Conservation (phyloP, 148 eudicot genomes). For the Drosera capensis region DNA sequence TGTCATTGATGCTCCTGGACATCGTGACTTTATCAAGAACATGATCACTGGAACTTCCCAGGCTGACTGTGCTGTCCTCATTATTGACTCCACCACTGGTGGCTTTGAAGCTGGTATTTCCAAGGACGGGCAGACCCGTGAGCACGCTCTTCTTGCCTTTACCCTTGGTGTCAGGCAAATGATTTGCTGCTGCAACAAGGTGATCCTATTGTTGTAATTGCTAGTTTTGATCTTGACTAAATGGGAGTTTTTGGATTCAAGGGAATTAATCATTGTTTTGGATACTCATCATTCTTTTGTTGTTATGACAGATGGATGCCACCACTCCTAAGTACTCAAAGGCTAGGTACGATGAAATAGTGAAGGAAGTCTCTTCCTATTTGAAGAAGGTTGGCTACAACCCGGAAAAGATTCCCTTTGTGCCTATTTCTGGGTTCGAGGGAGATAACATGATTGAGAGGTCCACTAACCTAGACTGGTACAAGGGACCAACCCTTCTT, state of each 20-base stretch:
- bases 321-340: slow-evolving; percentile 23
- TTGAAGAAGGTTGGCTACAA: slow-evolving; percentile 23
- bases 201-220: background rate
- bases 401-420: slow-evolving; percentile 20
- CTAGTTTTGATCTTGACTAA: too few species aligned
- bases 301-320: slow-evolving; percentile 17
- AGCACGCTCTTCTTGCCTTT: slow-evolving; percentile 31
- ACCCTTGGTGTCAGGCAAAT: slow-evolving; percentile 32
- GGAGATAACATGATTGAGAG: slow-evolving; percentile 26
- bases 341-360: slow-evolving; percentile 21
- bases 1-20: slow-evolving; percentile 37
- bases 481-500: slow-evolving; percentile 22
- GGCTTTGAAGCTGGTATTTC: slow-evolving; percentile 42
- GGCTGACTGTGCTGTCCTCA: slow-evolving; percentile 34
- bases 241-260: background rate
- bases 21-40: slow-evolving; percentile 35
- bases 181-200: slow-evolving; percentile 37
- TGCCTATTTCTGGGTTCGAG: slow-evolving; percentile 20
- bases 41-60: slow-evolving; percentile 37
- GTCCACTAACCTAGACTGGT: slow-evolving; percentile 23
- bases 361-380: slow-evolving; percentile 23
- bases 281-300: background rate
- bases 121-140: slow-evolving; percentile 41
- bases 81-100: slow-evolving; percentile 35
- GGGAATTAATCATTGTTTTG: background rate